These are phyloP conservation scores for Alloascoidea africana DNA, from an alignment of 805 yeast genomes.

Conservation along the genomic window DNA sequence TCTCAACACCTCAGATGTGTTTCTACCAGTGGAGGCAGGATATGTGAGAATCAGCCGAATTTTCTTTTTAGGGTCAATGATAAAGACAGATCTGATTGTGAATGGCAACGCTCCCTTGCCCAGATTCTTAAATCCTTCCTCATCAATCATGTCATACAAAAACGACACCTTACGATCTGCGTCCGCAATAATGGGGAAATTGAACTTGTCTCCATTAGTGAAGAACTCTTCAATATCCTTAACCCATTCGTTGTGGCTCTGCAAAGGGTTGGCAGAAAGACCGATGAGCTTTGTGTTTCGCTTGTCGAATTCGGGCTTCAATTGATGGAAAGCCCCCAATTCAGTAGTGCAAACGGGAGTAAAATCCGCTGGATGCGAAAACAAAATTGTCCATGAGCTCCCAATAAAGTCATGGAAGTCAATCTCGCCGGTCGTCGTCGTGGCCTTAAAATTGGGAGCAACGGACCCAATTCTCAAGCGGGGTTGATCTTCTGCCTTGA, in stretches of 20 bases:
- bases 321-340: constrained; percentile 82
- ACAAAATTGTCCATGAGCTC: constrained; percentile 74
- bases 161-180: constrained; percentile 71
- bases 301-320: constrained; percentile 77
- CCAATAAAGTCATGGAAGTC: constrained; percentile 82
- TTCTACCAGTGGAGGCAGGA: constrained; percentile 93
- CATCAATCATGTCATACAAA: constrained; percentile 78
- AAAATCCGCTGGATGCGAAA: constrained; percentile 93
- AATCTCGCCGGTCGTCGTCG: constrained; percentile 68
- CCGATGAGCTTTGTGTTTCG: constrained; percentile 85
- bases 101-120: constrained; percentile 52
- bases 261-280: constrained; percentile 71
- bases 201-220: constrained; percentile 48
- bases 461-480: constrained; percentile 59
- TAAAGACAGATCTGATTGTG: constrained; percentile 85
- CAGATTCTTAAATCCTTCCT: constrained; percentile 65
- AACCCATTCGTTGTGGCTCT: constrained; percentile 74
- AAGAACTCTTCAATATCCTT: constrained; percentile 82
- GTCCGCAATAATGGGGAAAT: constrained; percentile 88
- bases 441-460: constrained; percentile 83
- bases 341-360: constrained; percentile 97
- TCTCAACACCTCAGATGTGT: constrained; percentile 84
- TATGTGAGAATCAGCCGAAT: constrained; percentile 75
- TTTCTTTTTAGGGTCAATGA: constrained; percentile 84
- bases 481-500: constrained; percentile 18